These are phyloP conservation scores for Tricholoma sp. DNA, from an alignment of 768 basidiomycete genomes.

Conservation along the genomic window DNA sequence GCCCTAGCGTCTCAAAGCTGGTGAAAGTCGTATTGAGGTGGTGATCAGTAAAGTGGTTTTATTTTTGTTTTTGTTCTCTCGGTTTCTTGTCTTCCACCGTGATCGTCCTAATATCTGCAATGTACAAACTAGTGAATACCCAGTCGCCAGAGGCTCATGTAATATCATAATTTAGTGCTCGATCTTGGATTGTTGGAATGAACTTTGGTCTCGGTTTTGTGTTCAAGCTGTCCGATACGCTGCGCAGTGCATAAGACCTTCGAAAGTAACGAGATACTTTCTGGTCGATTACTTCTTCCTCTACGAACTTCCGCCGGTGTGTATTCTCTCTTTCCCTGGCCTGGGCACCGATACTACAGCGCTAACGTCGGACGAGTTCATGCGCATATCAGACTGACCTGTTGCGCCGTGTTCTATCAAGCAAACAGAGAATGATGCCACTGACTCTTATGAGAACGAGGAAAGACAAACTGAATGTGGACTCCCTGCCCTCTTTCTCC, in stretches of 20 bases:
- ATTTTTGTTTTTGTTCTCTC: neutral
- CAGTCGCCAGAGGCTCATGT: neutral
- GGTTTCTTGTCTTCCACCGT: neutral
- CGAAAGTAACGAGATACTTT: neutral
- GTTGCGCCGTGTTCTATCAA: conserved; percentile 15
- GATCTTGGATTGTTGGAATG: neutral
- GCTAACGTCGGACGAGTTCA: conserved; percentile 34
- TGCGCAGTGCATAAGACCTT: no score
- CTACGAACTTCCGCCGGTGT: neutral
- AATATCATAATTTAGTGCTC: neutral
- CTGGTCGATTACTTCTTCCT: neutral
- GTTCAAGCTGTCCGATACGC: neutral
- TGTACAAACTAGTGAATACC: neutral
- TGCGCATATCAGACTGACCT: conserved; percentile 26
- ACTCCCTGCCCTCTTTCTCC: conserved; percentile 25
- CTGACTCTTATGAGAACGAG: no score
- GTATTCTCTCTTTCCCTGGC: conserved; percentile 22
- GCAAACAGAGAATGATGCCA: neutral
- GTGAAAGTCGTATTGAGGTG: neutral
- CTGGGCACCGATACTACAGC: conserved; percentile 32
- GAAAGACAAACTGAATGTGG: conserved; percentile 25
- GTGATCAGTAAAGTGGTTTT: neutral
- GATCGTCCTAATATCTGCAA: neutral
- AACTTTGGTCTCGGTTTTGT: neutral
- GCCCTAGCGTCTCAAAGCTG: neutral